Base-by-base conservation (phyloP, 257 asterid species). In the Henckelia pumila region DNA sequence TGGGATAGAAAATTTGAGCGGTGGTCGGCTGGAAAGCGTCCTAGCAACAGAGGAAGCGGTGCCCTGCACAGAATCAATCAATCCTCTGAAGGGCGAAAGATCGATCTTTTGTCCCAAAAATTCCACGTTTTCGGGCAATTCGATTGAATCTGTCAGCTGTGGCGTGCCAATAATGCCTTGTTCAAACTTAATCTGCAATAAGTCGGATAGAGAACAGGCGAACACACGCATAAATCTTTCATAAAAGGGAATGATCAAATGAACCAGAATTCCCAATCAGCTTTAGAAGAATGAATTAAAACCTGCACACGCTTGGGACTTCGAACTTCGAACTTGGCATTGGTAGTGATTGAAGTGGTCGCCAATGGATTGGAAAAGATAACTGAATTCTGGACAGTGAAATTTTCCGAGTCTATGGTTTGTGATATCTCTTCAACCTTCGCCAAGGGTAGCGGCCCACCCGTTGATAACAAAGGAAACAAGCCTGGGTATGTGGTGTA, bases 231-330 rank as follows among this genome's bases (percentile, higher is more conserved):
- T 11, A 0, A 11, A 13, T 17, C 24, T 33, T 59, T 3, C 0
- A 1, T 3, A 64, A 14, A 14, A 40, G 16, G 59, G 56, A 7
- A 58, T 23, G 44, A 65, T 49, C 11, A 47, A 17, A 40, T 40
- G 52, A 37, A 37, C 5, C 10, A 37, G 47, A 37, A 24, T 7
- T 11, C 6, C 26, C 16, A 37, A 8, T 33, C 8, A 9, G 33
- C 37, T 28, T 13, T 6, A 13, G 32, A 57, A 50, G 19, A n/a
- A n/a, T 2, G 17, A 56, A 26, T 5, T 2, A 20, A 20, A 23
- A 91, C 99, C 95, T 93, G 97, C 74, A 93, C 96, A 10, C 99
- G 87, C 57, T 88, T 88, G 47, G 99, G 99, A 75, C 97, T 93
- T 69, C 92, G 82, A 77, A 93, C 89, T 84, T 93, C 99, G 35